Percentiles rank a stretch among this genome's conserved stretches.
phyloP scores from a whole-genome alignment of 2,329 filamentous ascomycete species.

The Cordyceps javanica region DNA sequence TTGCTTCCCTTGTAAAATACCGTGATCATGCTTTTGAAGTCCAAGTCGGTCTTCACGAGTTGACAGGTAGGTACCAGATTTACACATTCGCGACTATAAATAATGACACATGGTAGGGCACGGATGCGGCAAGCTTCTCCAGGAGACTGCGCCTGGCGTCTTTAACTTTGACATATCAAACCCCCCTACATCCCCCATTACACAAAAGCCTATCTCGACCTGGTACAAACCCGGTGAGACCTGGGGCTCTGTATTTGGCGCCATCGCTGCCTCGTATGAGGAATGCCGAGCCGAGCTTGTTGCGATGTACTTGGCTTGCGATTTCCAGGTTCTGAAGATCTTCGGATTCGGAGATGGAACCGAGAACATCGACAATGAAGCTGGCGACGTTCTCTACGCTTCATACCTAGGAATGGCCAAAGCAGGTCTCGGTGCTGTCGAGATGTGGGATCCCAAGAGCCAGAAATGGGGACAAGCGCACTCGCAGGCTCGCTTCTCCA shows the following conservation, averaged over 20 bases:
- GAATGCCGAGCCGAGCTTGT: constrained; percentile 93
- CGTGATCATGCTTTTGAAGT: constrained; percentile 89
- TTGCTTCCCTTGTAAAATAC: constrained; percentile 73
- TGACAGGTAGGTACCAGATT: constrained; percentile 41
- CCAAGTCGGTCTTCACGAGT: constrained; percentile 90
- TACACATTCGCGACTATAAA: background rate
- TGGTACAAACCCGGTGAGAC: constrained; percentile 96
- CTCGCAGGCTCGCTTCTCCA: constrained; percentile 86
- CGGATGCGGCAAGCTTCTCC: constrained; percentile 87
- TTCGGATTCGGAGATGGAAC: constrained; percentile 84
- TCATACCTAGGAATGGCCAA: constrained; percentile 92
- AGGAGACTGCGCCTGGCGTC: constrained; percentile 73
- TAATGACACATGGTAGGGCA: constrained; percentile 48
- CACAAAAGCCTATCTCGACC: constrained; percentile 67
- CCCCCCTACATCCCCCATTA: constrained; percentile 76
- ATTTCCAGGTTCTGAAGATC: constrained; percentile 81
- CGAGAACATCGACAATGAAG: constrained; percentile 64
- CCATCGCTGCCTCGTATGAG: constrained; percentile 82
- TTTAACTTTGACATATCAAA: constrained; percentile 86
- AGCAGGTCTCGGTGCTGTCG: constrained; percentile 79
- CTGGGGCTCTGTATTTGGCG: constrained; percentile 88
- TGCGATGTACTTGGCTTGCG: constrained; percentile 84
- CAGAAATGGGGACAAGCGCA: constrained; percentile 91
- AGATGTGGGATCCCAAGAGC: constrained; percentile 90
- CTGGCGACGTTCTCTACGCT: constrained; percentile 81